Conservation (phyloP, 345 rosid species). For the Hevea brasiliensis region DNA sequence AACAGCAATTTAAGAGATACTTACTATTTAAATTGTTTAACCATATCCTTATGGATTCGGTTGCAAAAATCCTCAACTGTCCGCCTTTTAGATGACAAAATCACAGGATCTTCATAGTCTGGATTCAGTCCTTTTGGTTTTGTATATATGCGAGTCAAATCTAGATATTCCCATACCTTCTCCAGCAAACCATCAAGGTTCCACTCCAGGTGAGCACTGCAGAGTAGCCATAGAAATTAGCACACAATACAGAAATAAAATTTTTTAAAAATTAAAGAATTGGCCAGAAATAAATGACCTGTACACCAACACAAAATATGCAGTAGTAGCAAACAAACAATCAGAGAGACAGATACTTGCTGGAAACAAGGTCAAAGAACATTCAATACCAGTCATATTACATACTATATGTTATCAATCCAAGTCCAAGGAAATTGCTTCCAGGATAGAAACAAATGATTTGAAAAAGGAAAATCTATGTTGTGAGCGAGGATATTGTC, state of each 20-base stretch:
- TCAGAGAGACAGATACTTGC: too few relatives aligned
- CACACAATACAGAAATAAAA: background rate
- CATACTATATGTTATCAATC: background rate
- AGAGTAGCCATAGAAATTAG: conserved; percentile 13
- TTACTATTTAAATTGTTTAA: conserved; percentile 91
- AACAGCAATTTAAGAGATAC: conserved; percentile 29
- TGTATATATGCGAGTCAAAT: conserved; percentile 85
- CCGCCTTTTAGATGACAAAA: conserved; percentile 80
- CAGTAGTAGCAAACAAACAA: background rate
- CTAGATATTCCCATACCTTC: conserved; percentile 92
- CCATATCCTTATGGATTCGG: conserved; percentile 92
- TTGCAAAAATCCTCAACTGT: conserved; percentile 89
- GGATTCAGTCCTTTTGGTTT: conserved; percentile 98
- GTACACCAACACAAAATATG: background rate
- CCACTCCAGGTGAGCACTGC: conserved; percentile 97
- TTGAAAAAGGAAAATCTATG: background rate
- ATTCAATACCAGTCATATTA: background rate
- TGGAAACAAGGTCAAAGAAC: background rate
- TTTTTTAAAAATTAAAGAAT: background rate
- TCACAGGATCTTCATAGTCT: conserved; percentile 94
- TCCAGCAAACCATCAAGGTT: conserved; percentile 91
- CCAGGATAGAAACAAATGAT: background rate
- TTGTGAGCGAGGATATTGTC: background rate
- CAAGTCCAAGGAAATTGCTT: background rate
- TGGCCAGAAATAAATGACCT: background rate